A percentile compares a stretch with the other conserved stretches of the same genome.
phyloP scores from a whole-genome alignment of 768 basidiomycete species.

The Saitozyma podzolica region DNA sequence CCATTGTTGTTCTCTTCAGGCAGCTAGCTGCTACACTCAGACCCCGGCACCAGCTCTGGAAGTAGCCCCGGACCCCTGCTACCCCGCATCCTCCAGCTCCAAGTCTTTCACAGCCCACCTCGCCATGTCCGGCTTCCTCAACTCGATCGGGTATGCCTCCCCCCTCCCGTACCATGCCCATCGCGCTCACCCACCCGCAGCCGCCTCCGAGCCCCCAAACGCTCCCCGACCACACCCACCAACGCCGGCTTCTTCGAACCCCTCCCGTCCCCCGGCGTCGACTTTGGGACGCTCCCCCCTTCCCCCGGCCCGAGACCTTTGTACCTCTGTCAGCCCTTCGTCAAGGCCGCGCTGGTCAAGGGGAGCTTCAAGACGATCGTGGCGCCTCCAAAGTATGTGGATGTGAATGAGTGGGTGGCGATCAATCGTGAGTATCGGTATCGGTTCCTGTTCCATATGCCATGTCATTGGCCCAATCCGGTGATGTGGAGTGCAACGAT shows the following conservation, averaged over 20 bases:
- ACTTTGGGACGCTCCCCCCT: constrained; percentile 19
- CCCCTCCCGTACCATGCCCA: neutral
- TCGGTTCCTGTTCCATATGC: neutral
- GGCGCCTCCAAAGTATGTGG: constrained; percentile 89
- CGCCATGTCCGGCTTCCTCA: constrained; percentile 50
- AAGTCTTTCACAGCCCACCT: neutral
- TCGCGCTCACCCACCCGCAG: constrained; percentile 20
- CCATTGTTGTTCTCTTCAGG: too few species aligned
- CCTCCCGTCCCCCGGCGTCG: constrained; percentile 39
- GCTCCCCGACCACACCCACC: constrained; percentile 34
- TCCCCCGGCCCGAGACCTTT: constrained; percentile 53
- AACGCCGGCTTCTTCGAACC: constrained; percentile 38
- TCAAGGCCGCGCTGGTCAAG: constrained; percentile 91
- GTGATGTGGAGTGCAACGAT: neutral
- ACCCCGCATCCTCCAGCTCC: too few species aligned
- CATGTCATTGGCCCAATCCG: neutral
- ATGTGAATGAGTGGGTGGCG: constrained; percentile 96
- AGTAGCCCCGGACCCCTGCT: too few species aligned
- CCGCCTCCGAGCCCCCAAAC: constrained; percentile 52
- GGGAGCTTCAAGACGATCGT: constrained; percentile 99
- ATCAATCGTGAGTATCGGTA: constrained; percentile 70
- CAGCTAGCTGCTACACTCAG: too few species aligned
- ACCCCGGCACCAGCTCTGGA: too few species aligned
- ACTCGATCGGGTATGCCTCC: constrained; percentile 48
- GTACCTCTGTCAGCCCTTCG: constrained; percentile 91